Base-by-base conservation (phyloP, 2,329 filamentous ascomycete genomes). In the Sporothrix brasiliensis region DNA sequence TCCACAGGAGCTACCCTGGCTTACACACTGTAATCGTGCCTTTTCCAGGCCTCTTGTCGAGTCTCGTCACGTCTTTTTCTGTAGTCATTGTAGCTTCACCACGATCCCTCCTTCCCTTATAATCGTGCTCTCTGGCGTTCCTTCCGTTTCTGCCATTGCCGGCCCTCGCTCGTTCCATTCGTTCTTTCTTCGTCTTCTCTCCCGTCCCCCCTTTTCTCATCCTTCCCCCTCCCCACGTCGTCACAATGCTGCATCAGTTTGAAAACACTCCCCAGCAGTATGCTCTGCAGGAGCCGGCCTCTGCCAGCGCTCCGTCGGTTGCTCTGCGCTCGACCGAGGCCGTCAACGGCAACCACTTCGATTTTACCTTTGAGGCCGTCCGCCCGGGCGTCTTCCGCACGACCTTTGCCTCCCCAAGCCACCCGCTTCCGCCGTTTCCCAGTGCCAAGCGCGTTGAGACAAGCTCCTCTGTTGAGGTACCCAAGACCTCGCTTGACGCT, bases 381-480 rank as follows among this genome's bases (percentile, higher is more conserved):
- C 83, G 85, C 19, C 81, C 84, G 24, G 89, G 89, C 67, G 80
- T 92, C 19, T 92, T 92, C 79, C 83, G 89, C 54, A 90, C 89
- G 1, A 89, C 88, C 0, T 92, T 92, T 76, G 84, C 85, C 1
- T 89, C 89, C 0, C 75, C 82, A 16, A 82, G 83, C 2, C 89
- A 92, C 75, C 87, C 87, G 7, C 76, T 91, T 1, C 88, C 90
- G 39, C 89, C 89, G 1, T 87, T 87, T 75, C 89, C 89, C 9
- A 90, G 88, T 69, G 83, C 87, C 5, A 77, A 77, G 9, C 81
- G 81, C n/a, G 54, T 61, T n/a, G 24, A 52, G 41, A 60, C 39
- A 4, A 34, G 60, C 30, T 30, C 44, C 11, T 67, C 41, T 19
- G 21, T 19, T n/a, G 24, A 30, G 2, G 24, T 21, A 2, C 41